These are phyloP conservation scores for Phytophthora meadii DNA, from an alignment of 352 stramenopile genomes.

Conservation along the genomic window DNA sequence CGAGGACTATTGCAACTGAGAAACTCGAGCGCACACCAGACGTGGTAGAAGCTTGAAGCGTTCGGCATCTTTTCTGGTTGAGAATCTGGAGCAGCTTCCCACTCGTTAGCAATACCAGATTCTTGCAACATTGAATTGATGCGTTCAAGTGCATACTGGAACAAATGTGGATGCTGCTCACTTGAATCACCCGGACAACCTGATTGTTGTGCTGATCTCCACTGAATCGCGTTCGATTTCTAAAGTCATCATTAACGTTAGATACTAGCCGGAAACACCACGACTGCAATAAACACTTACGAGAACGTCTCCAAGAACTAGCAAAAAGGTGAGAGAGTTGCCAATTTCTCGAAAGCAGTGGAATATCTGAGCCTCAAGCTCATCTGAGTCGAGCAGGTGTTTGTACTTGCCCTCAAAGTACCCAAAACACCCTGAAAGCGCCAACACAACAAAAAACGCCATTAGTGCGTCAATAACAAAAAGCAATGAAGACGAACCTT, in stretches of 20 bases:
- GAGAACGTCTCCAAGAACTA: constrained; percentile 45
- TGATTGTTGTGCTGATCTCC: constrained; percentile 7
- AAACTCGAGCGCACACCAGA: constrained; percentile 75
- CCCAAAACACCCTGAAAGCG: constrained; percentile 59
- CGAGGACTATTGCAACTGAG: constrained; percentile 48
- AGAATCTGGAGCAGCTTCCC: constrained; percentile 39
- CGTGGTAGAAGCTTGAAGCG: constrained; percentile 61
- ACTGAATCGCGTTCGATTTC: constrained; percentile 19
- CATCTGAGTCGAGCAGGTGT: constrained; percentile 76
- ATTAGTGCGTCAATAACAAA: not conserved
- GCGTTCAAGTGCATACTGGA: constrained; percentile 30
- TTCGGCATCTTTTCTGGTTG: constrained; percentile 57
- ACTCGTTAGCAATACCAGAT: constrained; percentile 46
- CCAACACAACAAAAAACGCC: not conserved
- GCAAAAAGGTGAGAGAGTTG: constrained; percentile 74
- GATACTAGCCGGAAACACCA: not conserved
- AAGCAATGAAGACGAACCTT: constrained; percentile 37
- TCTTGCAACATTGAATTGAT: constrained; percentile 41
- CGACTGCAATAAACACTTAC: constrained; percentile 23
- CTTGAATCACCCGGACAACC: not conserved
- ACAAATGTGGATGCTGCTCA: constrained; percentile 19
- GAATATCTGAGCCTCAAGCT: constrained; percentile 85
- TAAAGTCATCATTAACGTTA: constrained; percentile 3
- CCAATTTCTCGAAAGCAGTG: constrained; percentile 83
- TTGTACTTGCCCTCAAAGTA: constrained; percentile 89